phyloP scores from a whole-genome alignment of 352 stramenopile genomes.

The Globisporangium sylvaticum region DNA sequence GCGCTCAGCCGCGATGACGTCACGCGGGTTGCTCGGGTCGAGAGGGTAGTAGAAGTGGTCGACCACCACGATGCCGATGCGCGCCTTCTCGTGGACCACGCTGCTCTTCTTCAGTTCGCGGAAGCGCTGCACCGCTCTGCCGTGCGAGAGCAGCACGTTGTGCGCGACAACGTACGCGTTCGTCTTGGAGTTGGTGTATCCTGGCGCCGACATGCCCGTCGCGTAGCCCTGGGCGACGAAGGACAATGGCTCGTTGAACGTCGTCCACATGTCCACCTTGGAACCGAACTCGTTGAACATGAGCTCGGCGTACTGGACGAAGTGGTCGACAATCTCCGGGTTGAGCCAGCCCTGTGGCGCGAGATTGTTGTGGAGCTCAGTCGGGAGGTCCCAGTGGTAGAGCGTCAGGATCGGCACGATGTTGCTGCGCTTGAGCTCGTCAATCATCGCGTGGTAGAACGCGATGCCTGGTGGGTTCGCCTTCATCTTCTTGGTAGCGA shows the following conservation, averaged over 20 bases:
- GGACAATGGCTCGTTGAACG: constrained; percentile 93
- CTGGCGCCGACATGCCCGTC: constrained; percentile 44
- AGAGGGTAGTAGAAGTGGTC: constrained; percentile 75
- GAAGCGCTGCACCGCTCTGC: constrained; percentile 80
- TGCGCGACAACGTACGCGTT: constrained; percentile 70
- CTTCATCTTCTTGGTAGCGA: constrained; percentile 29
- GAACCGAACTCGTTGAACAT: constrained; percentile 91
- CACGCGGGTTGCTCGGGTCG: constrained; percentile 40
- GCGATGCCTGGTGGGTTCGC: constrained; percentile 74
- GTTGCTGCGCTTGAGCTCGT: background rate
- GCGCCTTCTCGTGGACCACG: constrained; percentile 35
- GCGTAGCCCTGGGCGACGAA: constrained; percentile 88
- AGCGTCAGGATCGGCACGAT: background rate
- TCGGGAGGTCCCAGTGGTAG: background rate
- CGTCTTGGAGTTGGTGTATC: constrained; percentile 27
- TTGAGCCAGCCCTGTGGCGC: constrained; percentile 66
- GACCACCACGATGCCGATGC: constrained; percentile 92
- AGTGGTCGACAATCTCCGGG: constrained; percentile 51
- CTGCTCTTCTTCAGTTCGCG: constrained; percentile 52
- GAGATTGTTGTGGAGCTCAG: constrained; percentile 66
- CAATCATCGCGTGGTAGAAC: constrained; percentile 54
- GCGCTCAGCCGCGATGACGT: constrained; percentile 65
- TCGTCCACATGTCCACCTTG: constrained; percentile 93
- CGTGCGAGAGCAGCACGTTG: constrained; percentile 91
- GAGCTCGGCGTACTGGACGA: constrained; percentile 86